Conservation (phyloP, 306 rosid genomes). For the Ormosia emarginata region DNA sequence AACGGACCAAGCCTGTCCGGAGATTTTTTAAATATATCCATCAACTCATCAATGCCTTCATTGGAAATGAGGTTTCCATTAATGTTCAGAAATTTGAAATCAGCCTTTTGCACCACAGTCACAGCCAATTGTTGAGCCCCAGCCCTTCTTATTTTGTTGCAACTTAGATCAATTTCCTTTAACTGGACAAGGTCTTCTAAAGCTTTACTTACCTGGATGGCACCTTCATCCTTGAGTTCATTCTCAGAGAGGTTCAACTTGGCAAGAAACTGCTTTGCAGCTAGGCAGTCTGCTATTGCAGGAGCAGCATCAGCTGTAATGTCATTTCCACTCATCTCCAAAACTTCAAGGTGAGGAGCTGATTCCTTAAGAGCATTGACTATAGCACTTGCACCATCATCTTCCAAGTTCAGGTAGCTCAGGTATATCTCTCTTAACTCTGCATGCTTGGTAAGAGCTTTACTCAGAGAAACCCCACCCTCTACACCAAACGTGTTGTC, state of each 20-base stretch:
- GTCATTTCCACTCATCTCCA: conserved; percentile 92
- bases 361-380: conserved; percentile 64
- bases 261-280: conserved; percentile 48
- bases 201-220: conserved; percentile 61
- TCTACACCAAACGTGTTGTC: conserved; percentile 94
- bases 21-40: conserved; percentile 51
- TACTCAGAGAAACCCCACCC: conserved; percentile 74
- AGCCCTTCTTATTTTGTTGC: conserved; percentile 53
- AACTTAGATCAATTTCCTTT: conserved; percentile 77
- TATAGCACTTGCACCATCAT: conserved; percentile 70
- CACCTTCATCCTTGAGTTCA: conserved; percentile 88
- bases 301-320: conserved; percentile 72
- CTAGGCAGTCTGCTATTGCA: conserved; percentile 58
- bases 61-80: conserved; percentile 78
- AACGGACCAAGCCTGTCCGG: conserved; percentile 62
- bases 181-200: conserved; percentile 54
- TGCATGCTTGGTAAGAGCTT: conserved; percentile 61
- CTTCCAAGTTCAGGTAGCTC: conserved; percentile 86
- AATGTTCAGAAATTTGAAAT: conserved; percentile 61
- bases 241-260: conserved; percentile 82
- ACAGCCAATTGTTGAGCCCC: conserved; percentile 85
- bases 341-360: conserved; percentile 72
- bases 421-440: conserved; percentile 70
- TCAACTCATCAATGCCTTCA: conserved; percentile 78
- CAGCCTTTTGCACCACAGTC: conserved; percentile 60